Evolutionary conservation across 129 eudicot species (phyloP), one percentile per base, ranked within the genome.

Genomic region (Flaveria sonorensis): DNA sequence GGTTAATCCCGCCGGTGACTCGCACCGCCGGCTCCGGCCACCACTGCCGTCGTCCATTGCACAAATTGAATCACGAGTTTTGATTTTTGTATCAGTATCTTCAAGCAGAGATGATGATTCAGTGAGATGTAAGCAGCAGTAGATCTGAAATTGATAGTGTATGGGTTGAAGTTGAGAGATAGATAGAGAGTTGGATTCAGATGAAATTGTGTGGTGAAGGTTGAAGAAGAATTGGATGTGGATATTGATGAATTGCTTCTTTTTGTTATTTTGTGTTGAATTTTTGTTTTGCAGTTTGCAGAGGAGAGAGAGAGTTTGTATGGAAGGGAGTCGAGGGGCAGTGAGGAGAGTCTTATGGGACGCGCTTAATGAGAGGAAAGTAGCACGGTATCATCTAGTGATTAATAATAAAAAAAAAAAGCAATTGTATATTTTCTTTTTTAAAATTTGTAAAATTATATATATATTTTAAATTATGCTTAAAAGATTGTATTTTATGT

Each of bases 1-100:
- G 10, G 96, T 88, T 60, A 80, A 65, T 26, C 89, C 80, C 15
- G 85, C 18, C 24, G 62, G 62, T 50, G 30, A 46, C 10, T 53
- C 69, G 14, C 24, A 51, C 6, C 71, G 71, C 46, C 81, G 72
- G 62, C 83, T 61, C 50, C 80, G 39, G 39, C 39, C 39, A 5
- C 39, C 78, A 40, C 77, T 73, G 47, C 75, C 82, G 57, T 51
- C 77, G 51, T 71, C 78, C 68, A 56, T 40, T 53, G 7, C 45
- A 28, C 53, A 18, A 72, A 6, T n/a, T 0, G 40, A 65, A 23
- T 32, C 6, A 32, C 39, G 39, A 32, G 39, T 32, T 32, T 32
- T 32, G 39, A 32, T 4, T 32, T 32, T 32, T 6, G 39, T 32
- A 4, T 32, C 6, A 32, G 7, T 32, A 6, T 32, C 6, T 32